Evolutionary conservation across 1,139 yeast genomes (phyloP).

Genomic region (Zygosaccharomyces sapae): DNA sequence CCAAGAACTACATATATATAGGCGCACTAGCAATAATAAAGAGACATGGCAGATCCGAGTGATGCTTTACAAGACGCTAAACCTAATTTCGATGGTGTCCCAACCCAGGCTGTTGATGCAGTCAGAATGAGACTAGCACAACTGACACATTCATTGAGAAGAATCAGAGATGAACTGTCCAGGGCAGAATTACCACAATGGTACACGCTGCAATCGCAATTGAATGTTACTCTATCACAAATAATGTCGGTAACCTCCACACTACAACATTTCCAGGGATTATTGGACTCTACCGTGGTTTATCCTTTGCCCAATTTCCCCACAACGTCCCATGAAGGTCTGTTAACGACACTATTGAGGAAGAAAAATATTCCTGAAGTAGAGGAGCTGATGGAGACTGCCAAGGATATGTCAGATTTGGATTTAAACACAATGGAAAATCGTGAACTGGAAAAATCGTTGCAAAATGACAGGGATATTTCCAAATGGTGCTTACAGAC

Average conservation of each 20-base stretch:
- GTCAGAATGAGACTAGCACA: constrained; percentile 58
- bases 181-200: constrained; percentile 39
- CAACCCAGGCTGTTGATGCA: constrained; percentile 57
- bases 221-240: constrained; percentile 79
- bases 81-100: constrained; percentile 43
- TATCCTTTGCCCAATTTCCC: constrained; percentile 85
- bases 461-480: constrained; percentile 49
- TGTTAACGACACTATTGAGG: constrained; percentile 75
- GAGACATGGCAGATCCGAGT: constrained; percentile 10
- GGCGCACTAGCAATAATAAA: constrained; percentile 8
- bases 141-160: constrained; percentile 44
- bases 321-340: constrained; percentile 73
- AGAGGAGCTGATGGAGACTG: constrained; percentile 73
- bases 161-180: constrained; percentile 43
- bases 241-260: constrained; percentile 68
- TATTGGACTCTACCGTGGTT: constrained; percentile 63
- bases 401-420: constrained; percentile 42
- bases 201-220: constrained; percentile 66
- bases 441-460: constrained; percentile 26
- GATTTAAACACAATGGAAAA: constrained; percentile 22
- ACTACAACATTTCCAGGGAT: constrained; percentile 56
- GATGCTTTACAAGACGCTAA: constrained; percentile 19
- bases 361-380: constrained; percentile 90
- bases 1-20: background rate
- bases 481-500: constrained; percentile 59